Percentiles rank a stretch among this genome's conserved stretches.
Conservation (phyloP, 495 filamentous ascomycete genomes). For the Xylaria palmicola region DNA sequence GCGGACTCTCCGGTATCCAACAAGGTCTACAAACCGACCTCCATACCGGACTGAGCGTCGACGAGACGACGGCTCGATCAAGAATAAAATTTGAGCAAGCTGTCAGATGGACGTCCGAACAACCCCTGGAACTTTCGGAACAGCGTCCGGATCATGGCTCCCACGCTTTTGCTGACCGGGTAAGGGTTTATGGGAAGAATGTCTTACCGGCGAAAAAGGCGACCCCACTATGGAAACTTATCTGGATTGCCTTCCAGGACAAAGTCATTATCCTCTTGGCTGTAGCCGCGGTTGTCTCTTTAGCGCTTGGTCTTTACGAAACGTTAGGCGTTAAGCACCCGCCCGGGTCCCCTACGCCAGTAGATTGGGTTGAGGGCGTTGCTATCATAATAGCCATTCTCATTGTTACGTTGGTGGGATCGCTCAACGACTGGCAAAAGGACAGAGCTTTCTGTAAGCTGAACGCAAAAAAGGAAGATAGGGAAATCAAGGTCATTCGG, state of each 20-base stretch:
- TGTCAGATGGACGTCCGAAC: constrained; percentile 22
- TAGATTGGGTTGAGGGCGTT: constrained; percentile 78
- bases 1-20: constrained; percentile 73
- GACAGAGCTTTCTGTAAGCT: constrained; percentile 69
- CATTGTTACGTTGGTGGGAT: constrained; percentile 67
- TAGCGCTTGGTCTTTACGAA: constrained; percentile 73
- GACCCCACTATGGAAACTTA: constrained; percentile 67
- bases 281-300: constrained; percentile 73
- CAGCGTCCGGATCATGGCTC: constrained; percentile 14
- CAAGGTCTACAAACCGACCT: constrained; percentile 72
- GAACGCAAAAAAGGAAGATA: constrained; percentile 71
- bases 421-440: constrained; percentile 71
- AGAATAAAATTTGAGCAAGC: constrained; percentile 70
- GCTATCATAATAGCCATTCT: constrained; percentile 70
- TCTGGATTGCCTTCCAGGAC: constrained; percentile 83
- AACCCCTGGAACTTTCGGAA: constrained; percentile 15
- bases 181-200: constrained; percentile 68
- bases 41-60: constrained; percentile 66
- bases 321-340: constrained; percentile 45
- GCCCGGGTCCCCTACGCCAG: constrained; percentile 48
- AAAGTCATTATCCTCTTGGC: constrained; percentile 80
- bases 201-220: constrained; percentile 67
- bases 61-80: constrained; percentile 66
- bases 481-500: constrained; percentile 70
- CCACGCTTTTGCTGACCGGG: constrained; percentile 51